Base-by-base conservation (phyloP, 2,329 filamentous ascomycete genomes). In the Phialemoniopsis sp. region DNA sequence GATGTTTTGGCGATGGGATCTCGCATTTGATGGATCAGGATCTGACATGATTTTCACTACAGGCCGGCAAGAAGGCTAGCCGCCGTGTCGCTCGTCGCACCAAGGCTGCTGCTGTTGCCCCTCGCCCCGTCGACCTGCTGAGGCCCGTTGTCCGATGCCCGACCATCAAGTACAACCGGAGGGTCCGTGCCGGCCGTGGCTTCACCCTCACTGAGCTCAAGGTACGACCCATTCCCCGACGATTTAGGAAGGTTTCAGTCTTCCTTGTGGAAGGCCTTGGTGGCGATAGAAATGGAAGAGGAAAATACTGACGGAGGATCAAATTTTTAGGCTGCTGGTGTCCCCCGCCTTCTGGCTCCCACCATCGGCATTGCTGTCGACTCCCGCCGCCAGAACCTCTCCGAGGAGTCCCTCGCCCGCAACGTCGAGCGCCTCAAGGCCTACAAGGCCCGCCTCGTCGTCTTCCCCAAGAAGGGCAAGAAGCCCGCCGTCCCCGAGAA, bases 321-420 rank as follows among this genome's bases (percentile, higher is more conserved):
- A 26, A 14, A 5, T 21, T 38, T 38, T 13, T 54, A 95, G 91
- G 93, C 90, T 72, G 93, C 91, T 66, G 89, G 88, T 62, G 94
- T 98, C 66, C 82, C 91, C 74, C 88, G 88, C 76, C 90, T 89
- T 70, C 80, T 94, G 59, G 93, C 93, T 58, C 82, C 85, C 63
- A 97, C 93, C 69, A 87, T 98, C 76, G 93, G 93, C 72, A 97
- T 98, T 73, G 70, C 89, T 55, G 91, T 98, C 76, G 93, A 98
- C 73, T 78, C 82, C 72, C 91, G 93, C 76, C 91, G 93, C 72
- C 83, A 88, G 77, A 98, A 97, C 82, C 85, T 95, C 64, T 93
- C 85, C 64, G 88, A 94, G 78, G 93, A 97, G 82, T 87, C 86
- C 54, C 85, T 97, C 60, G 80, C 88, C 69, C 79, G 80, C 79